Conservation (phyloP, 306 rosid species). For the Cicer cuneatum region DNA sequence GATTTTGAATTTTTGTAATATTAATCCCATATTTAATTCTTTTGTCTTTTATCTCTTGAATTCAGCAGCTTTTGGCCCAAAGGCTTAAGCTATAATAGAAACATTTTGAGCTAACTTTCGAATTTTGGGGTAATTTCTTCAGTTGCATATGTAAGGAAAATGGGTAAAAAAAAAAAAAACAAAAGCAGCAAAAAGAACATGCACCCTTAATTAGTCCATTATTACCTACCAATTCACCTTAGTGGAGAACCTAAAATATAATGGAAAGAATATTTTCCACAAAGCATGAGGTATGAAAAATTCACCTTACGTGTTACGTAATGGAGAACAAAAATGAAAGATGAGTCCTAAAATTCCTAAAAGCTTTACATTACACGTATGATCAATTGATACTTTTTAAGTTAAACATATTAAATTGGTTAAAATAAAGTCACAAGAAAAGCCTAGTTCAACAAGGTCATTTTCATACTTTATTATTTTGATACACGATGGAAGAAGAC, state of each 20-base stretch:
- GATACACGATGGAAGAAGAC: conserved; percentile 7
- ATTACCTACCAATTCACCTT: not conserved
- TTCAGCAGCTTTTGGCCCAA: conserved; percentile 25
- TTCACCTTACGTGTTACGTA: conserved; percentile 28
- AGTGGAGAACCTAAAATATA: not conserved
- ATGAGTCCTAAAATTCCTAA: conserved; percentile 2
- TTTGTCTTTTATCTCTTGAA: not conserved
- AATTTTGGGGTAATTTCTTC: not conserved
- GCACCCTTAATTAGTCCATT: not conserved
- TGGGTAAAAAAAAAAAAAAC: not conserved
- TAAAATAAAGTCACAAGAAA: not conserved
- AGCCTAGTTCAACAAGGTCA: conserved; percentile 1
- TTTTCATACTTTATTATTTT: conserved; percentile 31
- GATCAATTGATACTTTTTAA: not conserved
- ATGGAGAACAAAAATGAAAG: conserved; percentile 13
- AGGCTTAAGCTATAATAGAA: not conserved
- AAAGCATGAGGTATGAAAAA: conserved; percentile 31
- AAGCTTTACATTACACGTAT: conserved; percentile 13
- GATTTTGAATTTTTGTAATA: too few relatives aligned
- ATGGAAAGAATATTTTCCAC: conserved; percentile 3
- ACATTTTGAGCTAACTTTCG: conserved; percentile 4
- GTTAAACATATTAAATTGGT: not conserved
- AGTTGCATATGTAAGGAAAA: not conserved
- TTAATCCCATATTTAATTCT: not conserved
- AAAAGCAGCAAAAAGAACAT: not conserved